Conservation (phyloP, 176 grass and related monocot genomes). For the Ensete glaucum region DNA sequence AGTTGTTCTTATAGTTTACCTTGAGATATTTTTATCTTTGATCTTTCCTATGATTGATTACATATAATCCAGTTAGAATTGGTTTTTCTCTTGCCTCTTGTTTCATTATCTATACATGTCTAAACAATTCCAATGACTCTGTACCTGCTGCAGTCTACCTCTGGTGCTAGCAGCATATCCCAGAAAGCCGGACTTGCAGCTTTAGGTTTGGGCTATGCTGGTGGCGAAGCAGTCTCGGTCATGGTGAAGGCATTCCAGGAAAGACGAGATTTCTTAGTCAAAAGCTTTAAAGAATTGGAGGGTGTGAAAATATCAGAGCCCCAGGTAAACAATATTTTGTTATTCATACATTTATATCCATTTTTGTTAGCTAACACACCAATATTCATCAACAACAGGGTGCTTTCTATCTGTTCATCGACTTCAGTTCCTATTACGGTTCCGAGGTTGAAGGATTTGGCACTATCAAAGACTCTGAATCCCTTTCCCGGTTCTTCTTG, state of each 20-base stretch:
- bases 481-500: slow-evolving; percentile 73
- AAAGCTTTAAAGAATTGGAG: slow-evolving; percentile 54
- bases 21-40: neutral
- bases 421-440: slow-evolving; percentile 80
- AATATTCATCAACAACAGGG: slow-evolving; percentile 37
- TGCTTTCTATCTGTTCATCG: slow-evolving; percentile 84
- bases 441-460: slow-evolving; percentile 81
- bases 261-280: slow-evolving; percentile 73
- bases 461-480: slow-evolving; percentile 58
- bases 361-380: neutral
- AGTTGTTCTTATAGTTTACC: neutral
- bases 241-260: slow-evolving; percentile 96
- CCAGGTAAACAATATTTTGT: slow-evolving; percentile 34
- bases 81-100: neutral
- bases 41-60: neutral
- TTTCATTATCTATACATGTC: neutral
- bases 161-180: slow-evolving; percentile 89
- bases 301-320: slow-evolving; percentile 85
- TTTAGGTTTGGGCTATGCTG: slow-evolving; percentile 76
- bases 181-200: slow-evolving; percentile 93
- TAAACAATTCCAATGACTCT: neutral
- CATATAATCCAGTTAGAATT: neutral
- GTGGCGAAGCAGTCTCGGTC: slow-evolving; percentile 69
- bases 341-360: neutral
- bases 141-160: slow-evolving; percentile 44